Conservation (phyloP, 192 early-diverging fungal genomes). For the Funneliformis mosseae region DNA sequence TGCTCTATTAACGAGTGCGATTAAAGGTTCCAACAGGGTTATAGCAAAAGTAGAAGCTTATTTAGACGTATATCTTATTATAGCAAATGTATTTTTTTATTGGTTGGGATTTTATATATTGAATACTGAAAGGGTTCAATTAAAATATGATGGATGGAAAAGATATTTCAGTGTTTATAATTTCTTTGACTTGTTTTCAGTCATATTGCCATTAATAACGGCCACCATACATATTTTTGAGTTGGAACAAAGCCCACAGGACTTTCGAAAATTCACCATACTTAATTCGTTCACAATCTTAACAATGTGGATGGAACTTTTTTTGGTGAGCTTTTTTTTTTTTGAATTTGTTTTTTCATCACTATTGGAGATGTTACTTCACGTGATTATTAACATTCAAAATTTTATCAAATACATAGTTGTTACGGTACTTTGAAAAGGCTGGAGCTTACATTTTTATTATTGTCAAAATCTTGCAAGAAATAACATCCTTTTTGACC, state of each 20-base stretch:
- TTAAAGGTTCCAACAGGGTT: background rate
- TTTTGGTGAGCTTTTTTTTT: background rate
- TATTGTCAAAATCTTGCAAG: background rate
- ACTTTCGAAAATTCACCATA: background rate
- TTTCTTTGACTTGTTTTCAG: background rate
- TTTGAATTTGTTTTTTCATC: too few species aligned
- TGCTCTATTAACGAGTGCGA: background rate
- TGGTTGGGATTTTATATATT: constrained; percentile 11
- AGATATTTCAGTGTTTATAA: constrained; percentile 4
- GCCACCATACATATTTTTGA: background rate
- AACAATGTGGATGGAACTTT: background rate
- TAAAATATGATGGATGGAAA: background rate
- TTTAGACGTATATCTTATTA: background rate
- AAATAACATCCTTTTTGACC: background rate
- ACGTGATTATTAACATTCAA: background rate
- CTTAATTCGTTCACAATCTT: background rate
- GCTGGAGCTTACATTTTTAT: constrained; percentile 12
- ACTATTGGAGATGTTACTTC: background rate
- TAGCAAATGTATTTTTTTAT: background rate
- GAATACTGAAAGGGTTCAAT: background rate
- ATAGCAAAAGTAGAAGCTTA: background rate
- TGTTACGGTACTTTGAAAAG: background rate
- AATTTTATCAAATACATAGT: background rate
- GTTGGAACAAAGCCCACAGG: background rate
- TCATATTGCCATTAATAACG: background rate